Percentiles rank a stretch among this genome's conserved stretches.
These are phyloP conservation scores for Grosmannia serpens DNA, from an alignment of 2,329 filamentous ascomycete genomes.

Conservation along the genomic window DNA sequence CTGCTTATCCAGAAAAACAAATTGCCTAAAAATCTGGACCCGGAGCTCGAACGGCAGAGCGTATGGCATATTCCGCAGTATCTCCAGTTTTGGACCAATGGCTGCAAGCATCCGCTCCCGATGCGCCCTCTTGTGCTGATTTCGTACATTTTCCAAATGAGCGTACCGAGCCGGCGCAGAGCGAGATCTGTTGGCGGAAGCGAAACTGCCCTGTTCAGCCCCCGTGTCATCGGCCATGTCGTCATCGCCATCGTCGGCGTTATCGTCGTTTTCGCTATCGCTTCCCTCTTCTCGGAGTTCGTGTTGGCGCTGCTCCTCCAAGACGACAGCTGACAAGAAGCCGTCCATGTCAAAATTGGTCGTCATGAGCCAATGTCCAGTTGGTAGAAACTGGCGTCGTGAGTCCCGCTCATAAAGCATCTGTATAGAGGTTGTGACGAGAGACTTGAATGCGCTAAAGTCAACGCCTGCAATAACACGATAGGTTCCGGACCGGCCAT, in stretches of 20 bases:
- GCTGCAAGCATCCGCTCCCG: slow-evolving; percentile 63
- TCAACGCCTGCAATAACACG: slow-evolving; percentile 55
- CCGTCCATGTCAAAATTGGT: slow-evolving; percentile 75
- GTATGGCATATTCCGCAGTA: slow-evolving; percentile 93
- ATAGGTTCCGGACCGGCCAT: slow-evolving; percentile 16
- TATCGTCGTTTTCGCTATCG: slow-evolving; percentile 42
- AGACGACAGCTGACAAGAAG: slow-evolving; percentile 76
- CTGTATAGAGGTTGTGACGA: slow-evolving; percentile 68
- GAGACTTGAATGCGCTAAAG: slow-evolving; percentile 64
- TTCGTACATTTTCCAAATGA: slow-evolving; percentile 50
- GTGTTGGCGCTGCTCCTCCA: slow-evolving; percentile 72
- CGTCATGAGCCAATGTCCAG: slow-evolving; percentile 92
- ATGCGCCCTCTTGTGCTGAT: slow-evolving; percentile 53
- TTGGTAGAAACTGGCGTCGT: slow-evolving; percentile 67
- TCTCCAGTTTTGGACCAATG: slow-evolving; percentile 76
- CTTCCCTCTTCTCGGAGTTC: slow-evolving; percentile 53
- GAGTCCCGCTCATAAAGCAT: slow-evolving; percentile 94
- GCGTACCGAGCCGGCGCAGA: slow-evolving; percentile 51
- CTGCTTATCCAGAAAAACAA: slow-evolving; percentile 72
- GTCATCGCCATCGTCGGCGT: slow-evolving; percentile 28
- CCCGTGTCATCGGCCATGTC: slow-evolving; percentile 19
- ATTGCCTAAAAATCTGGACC: slow-evolving; percentile 87
- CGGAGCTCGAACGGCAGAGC: slow-evolving; percentile 86
- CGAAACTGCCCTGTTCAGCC: slow-evolving; percentile 12
- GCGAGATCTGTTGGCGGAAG: slow-evolving; percentile 31